phyloP scores from a whole-genome alignment of 2,329 filamentous ascomycete genomes.

The Truncatella angustata region DNA sequence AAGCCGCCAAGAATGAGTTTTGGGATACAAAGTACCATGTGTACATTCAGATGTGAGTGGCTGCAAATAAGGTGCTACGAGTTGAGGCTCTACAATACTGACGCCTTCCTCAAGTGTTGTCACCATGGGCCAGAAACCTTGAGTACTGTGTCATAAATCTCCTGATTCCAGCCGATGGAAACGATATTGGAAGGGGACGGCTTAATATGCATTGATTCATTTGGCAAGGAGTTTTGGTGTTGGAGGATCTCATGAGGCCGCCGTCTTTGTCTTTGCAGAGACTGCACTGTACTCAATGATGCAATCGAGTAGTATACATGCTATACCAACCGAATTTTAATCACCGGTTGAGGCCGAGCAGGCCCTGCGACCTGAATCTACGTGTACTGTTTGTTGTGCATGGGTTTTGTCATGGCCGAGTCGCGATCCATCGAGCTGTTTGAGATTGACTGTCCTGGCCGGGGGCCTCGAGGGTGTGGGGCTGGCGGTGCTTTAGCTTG shows the following conservation, averaged over 20 bases:
- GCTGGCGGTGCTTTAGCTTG: not conserved
- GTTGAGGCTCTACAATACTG: not conserved
- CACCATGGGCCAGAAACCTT: slow-evolving; percentile 8
- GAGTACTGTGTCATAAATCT: not conserved
- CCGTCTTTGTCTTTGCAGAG: too few species aligned
- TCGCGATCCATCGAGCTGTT: too few species aligned
- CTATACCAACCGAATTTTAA: too few species aligned
- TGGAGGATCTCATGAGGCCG: too few species aligned
- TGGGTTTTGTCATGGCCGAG: too few species aligned
- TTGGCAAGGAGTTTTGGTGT: too few species aligned
- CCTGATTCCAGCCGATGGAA: too few species aligned
- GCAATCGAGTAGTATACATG: too few species aligned
- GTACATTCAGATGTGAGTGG: slow-evolving; percentile 7
- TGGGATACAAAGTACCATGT: slow-evolving; percentile 9
- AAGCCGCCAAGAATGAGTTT: slow-evolving; percentile 6
- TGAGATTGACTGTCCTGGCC: not conserved
- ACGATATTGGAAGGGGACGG: not conserved
- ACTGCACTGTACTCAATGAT: too few species aligned
- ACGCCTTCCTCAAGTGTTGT: slow-evolving; percentile 1
- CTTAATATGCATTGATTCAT: not conserved
- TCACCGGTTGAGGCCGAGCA: too few species aligned
- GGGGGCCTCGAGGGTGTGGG: not conserved
- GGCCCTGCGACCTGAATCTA: not conserved
- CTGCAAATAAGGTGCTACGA: not conserved
- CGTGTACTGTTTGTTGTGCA: not conserved